These are phyloP conservation scores for Zymoseptoria passerinii DNA, from an alignment of 2,329 filamentous ascomycete species.

Conservation along the genomic window DNA sequence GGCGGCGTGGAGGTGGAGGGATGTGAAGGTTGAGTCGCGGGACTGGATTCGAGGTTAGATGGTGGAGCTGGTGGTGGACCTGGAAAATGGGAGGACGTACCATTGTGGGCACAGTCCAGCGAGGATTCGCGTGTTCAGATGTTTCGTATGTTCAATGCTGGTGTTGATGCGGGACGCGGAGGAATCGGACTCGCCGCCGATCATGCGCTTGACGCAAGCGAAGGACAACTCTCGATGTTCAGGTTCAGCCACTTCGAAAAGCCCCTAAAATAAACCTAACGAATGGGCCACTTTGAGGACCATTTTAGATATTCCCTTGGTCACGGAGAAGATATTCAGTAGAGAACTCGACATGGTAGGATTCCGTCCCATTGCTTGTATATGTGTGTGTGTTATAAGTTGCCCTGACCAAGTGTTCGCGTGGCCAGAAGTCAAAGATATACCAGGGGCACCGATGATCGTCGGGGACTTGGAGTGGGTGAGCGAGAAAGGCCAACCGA, in stretches of 20 bases:
- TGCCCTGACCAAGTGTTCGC: not conserved
- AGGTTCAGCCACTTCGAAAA: too few species aligned
- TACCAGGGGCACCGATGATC: not conserved
- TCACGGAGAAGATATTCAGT: not conserved
- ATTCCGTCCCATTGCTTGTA: not conserved
- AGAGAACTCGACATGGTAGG: not conserved
- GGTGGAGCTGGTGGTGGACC: not conserved
- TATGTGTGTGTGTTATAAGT: not conserved
- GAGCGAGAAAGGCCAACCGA: not conserved
- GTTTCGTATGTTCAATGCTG: too few species aligned
- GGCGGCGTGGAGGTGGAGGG: conserved; percentile 64
- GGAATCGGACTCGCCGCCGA: too few species aligned
- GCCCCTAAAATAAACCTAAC: too few species aligned
- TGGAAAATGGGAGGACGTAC: conserved; percentile 2
- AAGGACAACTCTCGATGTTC: too few species aligned
- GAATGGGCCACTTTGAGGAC: too few species aligned
- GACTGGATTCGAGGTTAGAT: conserved; percentile 30
- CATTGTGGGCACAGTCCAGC: conserved; percentile 1
- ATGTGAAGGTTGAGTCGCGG: conserved; percentile 68
- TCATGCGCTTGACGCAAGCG: too few species aligned
- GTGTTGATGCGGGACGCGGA: too few species aligned
- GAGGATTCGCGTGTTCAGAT: too few species aligned
- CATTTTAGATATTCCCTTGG: too few species aligned
- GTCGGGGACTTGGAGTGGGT: not conserved
- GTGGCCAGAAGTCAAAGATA: not conserved